Evolutionary conservation across 169 alveolate genomes (phyloP), one percentile per base, ranked within the genome.

Genomic region (Plasmodium blacklocki): DNA sequence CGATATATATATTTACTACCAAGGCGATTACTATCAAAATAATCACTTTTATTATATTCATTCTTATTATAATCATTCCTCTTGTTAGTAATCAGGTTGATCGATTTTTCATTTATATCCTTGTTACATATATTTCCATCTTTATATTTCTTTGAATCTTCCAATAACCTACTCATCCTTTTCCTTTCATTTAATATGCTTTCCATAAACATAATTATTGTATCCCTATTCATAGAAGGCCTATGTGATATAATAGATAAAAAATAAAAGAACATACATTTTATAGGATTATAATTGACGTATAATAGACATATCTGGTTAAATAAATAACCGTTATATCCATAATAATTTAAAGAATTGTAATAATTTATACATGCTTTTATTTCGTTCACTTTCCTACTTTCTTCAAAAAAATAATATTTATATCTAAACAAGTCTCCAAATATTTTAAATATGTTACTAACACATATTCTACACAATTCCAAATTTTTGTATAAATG

Each of bases 361-460:
- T 76, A 76, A 76, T 76, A 76, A 76, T 76, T 76, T 29, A 64
- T 49, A 43, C 75, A 76, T 54, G 88, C 50, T 26, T 63, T 76
- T 54, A 49, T 63, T 76, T 76, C 76, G 21, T 76, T 76, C 52
- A 39, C 29, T 47, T 76, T 64, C 32, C 32, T 49, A 52, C 66
- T 66, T 26, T 64, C 88, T 39, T 29, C 45, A 39, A 76, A 76
- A 58, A 76, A 64, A 64, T 76, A 14, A 14, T 11, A 62, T 56
- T 76, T 76, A 64, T 76, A 76, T 50, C 88, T 76, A 32, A 26
- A 39, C 23, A 76, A 54, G 18, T 76, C 88, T 18, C 88, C 88
- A 67, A 76, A 50, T 26, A 76, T 63, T 76, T 76, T 76, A 56
- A 63, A 76, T 47, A 18, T 64, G 15, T 64, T 76, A 54, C 88